phyloP scores from a whole-genome alignment of 83 land plant genomes.

The Picea abies region DNA sequence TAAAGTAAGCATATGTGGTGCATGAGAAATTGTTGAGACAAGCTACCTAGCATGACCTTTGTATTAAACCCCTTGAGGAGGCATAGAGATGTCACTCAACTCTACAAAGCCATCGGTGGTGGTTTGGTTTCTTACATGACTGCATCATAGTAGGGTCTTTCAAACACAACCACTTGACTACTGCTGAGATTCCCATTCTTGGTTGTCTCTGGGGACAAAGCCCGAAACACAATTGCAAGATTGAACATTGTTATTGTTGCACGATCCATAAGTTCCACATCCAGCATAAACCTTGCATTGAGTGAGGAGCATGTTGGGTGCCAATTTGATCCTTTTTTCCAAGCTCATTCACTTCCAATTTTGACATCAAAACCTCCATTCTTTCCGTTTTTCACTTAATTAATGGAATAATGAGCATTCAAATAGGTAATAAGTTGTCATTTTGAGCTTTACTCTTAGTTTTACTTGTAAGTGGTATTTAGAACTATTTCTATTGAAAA shows the following conservation, averaged over 20 bases:
- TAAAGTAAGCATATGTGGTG: constrained; percentile 23
- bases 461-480: too few relatives aligned
- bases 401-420: too few relatives aligned
- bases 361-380: too few relatives aligned
- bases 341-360: too few relatives aligned
- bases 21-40: constrained; percentile 46
- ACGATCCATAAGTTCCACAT: not conserved
- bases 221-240: not conserved
- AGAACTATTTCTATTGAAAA: too few relatives aligned
- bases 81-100: not conserved
- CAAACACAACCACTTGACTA: not conserved
- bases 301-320: not conserved
- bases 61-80: not conserved
- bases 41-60: constrained; percentile 9
- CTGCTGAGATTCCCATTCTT: not conserved
- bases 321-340: too few relatives aligned
- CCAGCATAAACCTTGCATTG: not conserved
- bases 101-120: not conserved
- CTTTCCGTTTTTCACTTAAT: too few relatives aligned
- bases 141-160: not conserved
- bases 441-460: too few relatives aligned
- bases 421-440: too few relatives aligned
- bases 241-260: not conserved
- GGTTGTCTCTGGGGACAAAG: not conserved
- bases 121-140: not conserved